These are phyloP conservation scores for Fusarium sp. DNA, from an alignment of 2,329 filamentous ascomycete species.

Conservation along the genomic window DNA sequence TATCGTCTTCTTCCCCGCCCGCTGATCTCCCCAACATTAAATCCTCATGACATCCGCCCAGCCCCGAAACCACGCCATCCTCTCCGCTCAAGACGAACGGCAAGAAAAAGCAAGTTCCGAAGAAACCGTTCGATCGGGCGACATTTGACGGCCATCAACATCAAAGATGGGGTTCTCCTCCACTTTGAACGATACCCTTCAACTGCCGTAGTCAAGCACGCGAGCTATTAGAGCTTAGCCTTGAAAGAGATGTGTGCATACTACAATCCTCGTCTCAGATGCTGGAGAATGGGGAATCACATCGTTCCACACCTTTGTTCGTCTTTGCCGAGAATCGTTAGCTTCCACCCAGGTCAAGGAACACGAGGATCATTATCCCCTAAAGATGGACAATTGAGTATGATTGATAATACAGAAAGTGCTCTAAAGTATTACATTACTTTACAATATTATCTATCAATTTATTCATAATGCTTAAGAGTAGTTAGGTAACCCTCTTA, in stretches of 20 bases:
- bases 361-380: too few species aligned
- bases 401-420: too few species aligned
- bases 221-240: neutral
- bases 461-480: neutral
- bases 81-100: neutral
- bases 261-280: neutral
- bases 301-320: neutral
- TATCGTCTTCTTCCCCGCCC: constrained; percentile 1
- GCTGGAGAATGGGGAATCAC: neutral
- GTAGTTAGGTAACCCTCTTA: neutral
- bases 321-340: neutral
- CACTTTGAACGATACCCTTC: neutral
- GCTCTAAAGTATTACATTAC: neutral
- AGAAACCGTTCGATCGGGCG: constrained; percentile 6
- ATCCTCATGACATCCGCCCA: constrained; percentile 19
- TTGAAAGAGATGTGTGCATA: neutral
- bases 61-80: constrained; percentile 15
- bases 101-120: constrained; percentile 6
- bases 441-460: neutral
- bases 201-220: neutral
- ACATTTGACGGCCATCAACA: neutral
- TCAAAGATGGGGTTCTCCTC: neutral
- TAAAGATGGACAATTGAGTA: too few species aligned
- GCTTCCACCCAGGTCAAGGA: too few species aligned
- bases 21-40: constrained; percentile 22